Evolutionary conservation across 805 yeast species (phyloP).

Genomic region (Cyberlindnera samutprakarnensis): DNA sequence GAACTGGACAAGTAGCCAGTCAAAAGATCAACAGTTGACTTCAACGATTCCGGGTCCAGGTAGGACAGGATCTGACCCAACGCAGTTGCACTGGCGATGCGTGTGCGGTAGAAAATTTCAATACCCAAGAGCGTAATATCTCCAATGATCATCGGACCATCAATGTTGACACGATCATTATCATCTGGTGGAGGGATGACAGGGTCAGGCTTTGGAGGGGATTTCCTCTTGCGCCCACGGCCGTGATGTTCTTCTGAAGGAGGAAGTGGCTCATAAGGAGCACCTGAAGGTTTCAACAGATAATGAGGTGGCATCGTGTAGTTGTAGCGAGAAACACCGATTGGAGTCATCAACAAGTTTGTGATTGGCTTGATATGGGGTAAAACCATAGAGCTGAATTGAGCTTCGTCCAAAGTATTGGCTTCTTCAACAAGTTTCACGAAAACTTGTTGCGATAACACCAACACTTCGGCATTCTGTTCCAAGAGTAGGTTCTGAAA

Average conservation of each 20-base stretch:
- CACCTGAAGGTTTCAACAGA: constrained; percentile 75
- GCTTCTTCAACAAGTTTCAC: constrained; percentile 42
- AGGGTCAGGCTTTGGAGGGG: constrained; percentile 18
- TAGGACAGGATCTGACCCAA: constrained; percentile 59
- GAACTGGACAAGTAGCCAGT: constrained; percentile 14
- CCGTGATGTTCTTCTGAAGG: constrained; percentile 26
- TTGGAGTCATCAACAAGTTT: constrained; percentile 80
- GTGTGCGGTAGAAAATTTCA: constrained; percentile 66
- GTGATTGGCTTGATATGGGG: constrained; percentile 54
- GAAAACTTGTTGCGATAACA: constrained; percentile 58
- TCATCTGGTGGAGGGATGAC: constrained; percentile 42
- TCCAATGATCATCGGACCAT: constrained; percentile 86
- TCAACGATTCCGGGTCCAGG: constrained; percentile 33
- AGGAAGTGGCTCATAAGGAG: constrained; percentile 1
- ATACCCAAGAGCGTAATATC: constrained; percentile 81
- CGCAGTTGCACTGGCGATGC: constrained; percentile 69
- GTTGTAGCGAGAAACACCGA: constrained; percentile 85
- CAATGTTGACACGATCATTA: constrained; percentile 72
- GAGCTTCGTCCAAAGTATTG: constrained; percentile 26
- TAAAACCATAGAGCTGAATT: constrained; percentile 45
- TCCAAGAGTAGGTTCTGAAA: constrained; percentile 87
- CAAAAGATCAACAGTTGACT: constrained; percentile 31
- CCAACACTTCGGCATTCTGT: constrained; percentile 69
- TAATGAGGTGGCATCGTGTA: constrained; percentile 75
- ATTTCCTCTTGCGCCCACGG: constrained; percentile 37